These are phyloP conservation scores for Simplicillium sp. DNA, from an alignment of 2,329 filamentous ascomycete species.

Conservation along the genomic window DNA sequence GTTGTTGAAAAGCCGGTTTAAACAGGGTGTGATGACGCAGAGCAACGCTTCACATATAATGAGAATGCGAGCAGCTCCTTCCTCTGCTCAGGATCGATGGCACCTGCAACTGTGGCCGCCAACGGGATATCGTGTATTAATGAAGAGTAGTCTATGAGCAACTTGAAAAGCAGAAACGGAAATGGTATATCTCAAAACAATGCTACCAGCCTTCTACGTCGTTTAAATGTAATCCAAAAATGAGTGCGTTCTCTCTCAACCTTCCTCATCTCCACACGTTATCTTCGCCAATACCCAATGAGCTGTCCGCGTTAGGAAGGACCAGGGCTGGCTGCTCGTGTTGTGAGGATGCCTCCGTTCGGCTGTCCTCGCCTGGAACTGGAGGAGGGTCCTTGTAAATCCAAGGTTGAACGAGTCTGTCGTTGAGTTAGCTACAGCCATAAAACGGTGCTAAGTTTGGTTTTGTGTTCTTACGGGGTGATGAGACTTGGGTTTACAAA, in stretches of 20 bases:
- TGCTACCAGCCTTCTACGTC: neutral
- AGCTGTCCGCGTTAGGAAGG: constrained; percentile 22
- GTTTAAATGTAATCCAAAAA: neutral
- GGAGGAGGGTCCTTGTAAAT: constrained; percentile 50
- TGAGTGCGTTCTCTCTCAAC: neutral
- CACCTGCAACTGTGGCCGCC: too few species aligned
- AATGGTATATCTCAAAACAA: neutral
- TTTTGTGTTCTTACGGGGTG: constrained; percentile 41
- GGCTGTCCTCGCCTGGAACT: constrained; percentile 3
- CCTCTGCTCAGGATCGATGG: too few species aligned
- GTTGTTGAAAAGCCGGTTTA: too few species aligned
- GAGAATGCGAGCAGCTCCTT: too few species aligned
- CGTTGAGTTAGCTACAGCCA: constrained; percentile 7
- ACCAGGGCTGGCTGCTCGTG: constrained; percentile 16
- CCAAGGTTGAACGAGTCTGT: constrained; percentile 61
- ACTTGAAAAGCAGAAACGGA: neutral
- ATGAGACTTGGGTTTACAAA: constrained; percentile 73
- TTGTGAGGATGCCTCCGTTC: constrained; percentile 6
- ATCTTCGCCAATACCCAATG: constrained; percentile 27
- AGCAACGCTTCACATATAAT: too few species aligned
- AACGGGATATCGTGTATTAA: neutral
- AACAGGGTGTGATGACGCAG: too few species aligned
- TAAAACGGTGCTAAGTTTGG: neutral
- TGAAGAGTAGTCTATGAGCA: neutral
- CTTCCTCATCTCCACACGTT: constrained; percentile 26